Evolutionary conservation across 768 basidiomycete genomes (phyloP).

Genomic region (Crassisporium funariophilum): DNA sequence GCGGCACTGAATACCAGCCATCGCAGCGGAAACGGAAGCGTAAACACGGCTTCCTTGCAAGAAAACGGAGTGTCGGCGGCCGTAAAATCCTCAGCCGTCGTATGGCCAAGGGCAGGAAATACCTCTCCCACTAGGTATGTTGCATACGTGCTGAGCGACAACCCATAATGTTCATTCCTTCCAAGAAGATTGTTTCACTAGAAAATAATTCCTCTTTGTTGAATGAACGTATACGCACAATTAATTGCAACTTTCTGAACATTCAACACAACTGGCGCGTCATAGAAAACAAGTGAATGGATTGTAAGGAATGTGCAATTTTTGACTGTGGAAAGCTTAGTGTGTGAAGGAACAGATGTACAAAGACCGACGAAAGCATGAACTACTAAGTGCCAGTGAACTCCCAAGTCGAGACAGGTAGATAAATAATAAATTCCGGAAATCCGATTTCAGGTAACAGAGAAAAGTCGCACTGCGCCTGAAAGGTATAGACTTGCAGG

Average conservation of each 20-base stretch:
- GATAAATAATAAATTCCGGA: slow-evolving; percentile 18
- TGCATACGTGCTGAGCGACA: neutral
- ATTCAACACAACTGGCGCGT: too few relatives aligned
- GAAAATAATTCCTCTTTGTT: too few relatives aligned
- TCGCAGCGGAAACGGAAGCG: slow-evolving; percentile 91
- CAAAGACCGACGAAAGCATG: too few relatives aligned
- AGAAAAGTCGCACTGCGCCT: slow-evolving; percentile 8
- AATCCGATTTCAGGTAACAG: slow-evolving; percentile 2
- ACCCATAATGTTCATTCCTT: too few relatives aligned
- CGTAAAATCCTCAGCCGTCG: slow-evolving; percentile 73
- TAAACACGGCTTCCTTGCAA: slow-evolving; percentile 86
- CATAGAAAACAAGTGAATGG: neutral
- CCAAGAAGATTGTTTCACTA: too few relatives aligned
- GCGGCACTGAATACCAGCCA: slow-evolving; percentile 95
- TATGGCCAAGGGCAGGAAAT: slow-evolving; percentile 74
- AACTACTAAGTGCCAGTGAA: too few relatives aligned
- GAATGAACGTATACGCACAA: too few relatives aligned
- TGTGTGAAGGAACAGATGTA: too few relatives aligned
- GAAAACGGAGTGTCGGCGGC: slow-evolving; percentile 69
- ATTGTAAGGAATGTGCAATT: neutral
- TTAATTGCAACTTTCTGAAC: too few relatives aligned
- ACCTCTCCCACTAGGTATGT: slow-evolving; percentile 67
- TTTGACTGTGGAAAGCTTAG: neutral
- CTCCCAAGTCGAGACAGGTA: too few relatives aligned
- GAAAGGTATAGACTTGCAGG: slow-evolving; percentile 22